Conservation (phyloP, 2,329 filamentous ascomycete species). For the Fusarium brevicatenulatum region DNA sequence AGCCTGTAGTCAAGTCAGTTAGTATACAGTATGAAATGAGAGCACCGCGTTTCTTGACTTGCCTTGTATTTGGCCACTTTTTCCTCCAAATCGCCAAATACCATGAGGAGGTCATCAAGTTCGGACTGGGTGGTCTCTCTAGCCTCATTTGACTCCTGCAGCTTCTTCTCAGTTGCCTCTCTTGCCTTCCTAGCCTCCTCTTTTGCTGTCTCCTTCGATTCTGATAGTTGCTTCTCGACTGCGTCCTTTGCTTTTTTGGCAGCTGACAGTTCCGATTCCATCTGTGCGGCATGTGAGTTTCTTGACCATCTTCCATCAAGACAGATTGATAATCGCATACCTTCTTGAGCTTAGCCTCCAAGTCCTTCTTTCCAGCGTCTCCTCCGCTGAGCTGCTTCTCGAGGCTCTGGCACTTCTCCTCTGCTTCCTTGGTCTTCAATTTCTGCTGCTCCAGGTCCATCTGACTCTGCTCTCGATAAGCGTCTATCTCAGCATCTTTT, state of each 20-base stretch:
- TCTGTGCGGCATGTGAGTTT: slow-evolving; percentile 40
- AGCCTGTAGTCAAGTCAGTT: slow-evolving; percentile 51
- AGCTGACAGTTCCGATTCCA: slow-evolving; percentile 46
- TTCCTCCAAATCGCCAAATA: slow-evolving; percentile 83
- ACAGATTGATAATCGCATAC: slow-evolving; percentile 32
- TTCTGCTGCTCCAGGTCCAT: slow-evolving; percentile 38
- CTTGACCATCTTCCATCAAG: slow-evolving; percentile 44
- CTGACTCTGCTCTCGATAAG: slow-evolving; percentile 37
- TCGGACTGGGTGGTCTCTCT: slow-evolving; percentile 74
- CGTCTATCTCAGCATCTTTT: slow-evolving; percentile 36
- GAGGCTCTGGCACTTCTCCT: slow-evolving; percentile 40
- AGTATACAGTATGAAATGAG: neutral
- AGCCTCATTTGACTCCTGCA: slow-evolving; percentile 65
- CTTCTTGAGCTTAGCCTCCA: slow-evolving; percentile 39
- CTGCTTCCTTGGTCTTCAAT: slow-evolving; percentile 40
- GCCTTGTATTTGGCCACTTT: slow-evolving; percentile 82
- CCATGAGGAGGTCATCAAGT: slow-evolving; percentile 82
- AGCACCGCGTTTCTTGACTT: slow-evolving; percentile 39
- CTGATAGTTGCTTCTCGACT: slow-evolving; percentile 48
- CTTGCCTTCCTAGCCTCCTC: slow-evolving; percentile 68
- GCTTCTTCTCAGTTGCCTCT: slow-evolving; percentile 54
- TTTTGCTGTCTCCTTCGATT: slow-evolving; percentile 65
- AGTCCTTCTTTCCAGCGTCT: slow-evolving; percentile 29
- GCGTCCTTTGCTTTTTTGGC: slow-evolving; percentile 71
- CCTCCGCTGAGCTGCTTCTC: slow-evolving; percentile 43